Conservation (phyloP, 2,329 filamentous ascomycete species). For the Apiospora sp. region DNA sequence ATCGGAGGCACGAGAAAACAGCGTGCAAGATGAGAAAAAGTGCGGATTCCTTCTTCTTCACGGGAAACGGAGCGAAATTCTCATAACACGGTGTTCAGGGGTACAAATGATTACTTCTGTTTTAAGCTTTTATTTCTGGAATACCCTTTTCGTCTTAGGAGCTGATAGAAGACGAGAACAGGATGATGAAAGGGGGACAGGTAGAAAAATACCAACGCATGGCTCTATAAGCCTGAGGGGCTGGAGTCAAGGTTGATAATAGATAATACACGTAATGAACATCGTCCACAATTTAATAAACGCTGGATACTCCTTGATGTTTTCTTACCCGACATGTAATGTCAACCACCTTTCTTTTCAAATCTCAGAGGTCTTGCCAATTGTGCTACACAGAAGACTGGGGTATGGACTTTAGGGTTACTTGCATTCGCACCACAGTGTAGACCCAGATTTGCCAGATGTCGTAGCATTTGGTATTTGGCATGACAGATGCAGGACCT, state of each 20-base stretch:
- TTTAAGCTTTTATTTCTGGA: not conserved
- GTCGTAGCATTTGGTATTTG: too few relatives aligned
- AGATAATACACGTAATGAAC: not conserved
- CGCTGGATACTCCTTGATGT: not conserved
- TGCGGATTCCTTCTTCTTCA: not conserved
- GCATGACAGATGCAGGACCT: too few relatives aligned
- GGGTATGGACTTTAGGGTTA: too few relatives aligned
- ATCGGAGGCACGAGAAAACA: not conserved
- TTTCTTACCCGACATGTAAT: too few relatives aligned
- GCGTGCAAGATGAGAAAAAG: not conserved
- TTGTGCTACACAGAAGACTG: too few relatives aligned
- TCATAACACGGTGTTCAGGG: not conserved
- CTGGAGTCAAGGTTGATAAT: not conserved
- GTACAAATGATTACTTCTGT: not conserved
- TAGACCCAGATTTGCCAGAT: too few relatives aligned
- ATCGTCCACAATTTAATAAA: not conserved
- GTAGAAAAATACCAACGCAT: not conserved
- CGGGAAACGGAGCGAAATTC: not conserved
- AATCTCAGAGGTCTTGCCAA: too few relatives aligned
- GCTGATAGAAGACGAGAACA: not conserved
- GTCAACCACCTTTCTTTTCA: too few relatives aligned
- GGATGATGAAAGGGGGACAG: not conserved
- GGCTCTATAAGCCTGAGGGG: not conserved
- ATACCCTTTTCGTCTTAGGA: slow-evolving; percentile 18
- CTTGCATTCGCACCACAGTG: too few relatives aligned